phyloP scores from a whole-genome alignment of 768 basidiomycete genomes.

The Lactarius pseudohatsudake region DNA sequence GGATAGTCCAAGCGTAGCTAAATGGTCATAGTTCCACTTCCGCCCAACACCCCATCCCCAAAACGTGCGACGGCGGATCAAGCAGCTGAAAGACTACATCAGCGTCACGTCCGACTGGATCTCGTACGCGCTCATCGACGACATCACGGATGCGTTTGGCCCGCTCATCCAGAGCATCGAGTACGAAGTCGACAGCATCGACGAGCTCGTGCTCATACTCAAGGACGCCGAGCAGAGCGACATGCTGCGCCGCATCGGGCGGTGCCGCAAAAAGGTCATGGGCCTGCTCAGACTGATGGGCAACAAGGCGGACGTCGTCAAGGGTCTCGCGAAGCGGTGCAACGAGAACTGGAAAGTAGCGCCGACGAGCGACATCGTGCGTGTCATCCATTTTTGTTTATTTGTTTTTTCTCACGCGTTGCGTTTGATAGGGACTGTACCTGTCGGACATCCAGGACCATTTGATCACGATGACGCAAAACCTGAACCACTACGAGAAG shows the following conservation, averaged over 20 bases:
- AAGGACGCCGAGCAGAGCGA: conserved; percentile 97
- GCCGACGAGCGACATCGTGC: conserved; percentile 93
- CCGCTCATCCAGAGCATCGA: conserved; percentile 98
- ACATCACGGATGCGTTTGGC: conserved; percentile 99
- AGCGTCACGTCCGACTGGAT: conserved; percentile 99
- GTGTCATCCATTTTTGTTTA: conserved; percentile 29
- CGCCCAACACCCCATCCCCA: conserved; percentile 96
- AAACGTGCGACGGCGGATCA: conserved; percentile 96
- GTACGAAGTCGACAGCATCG: conserved; percentile 98
- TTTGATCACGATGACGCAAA: conserved; percentile 99
- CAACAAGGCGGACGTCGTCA: conserved; percentile 99
- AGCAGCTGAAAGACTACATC: conserved; percentile 99
- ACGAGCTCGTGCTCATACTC: conserved; percentile 94
- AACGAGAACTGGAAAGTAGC: conserved; percentile 99
- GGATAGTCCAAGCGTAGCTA: conserved; percentile 1
- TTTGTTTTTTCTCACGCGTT: background rate
- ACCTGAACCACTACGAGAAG: conserved; percentile 99
- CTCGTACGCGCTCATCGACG: conserved; percentile 98
- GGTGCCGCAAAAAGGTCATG: conserved; percentile 99
- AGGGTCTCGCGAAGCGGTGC: conserved; percentile 95
- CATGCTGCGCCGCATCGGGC: conserved; percentile 96
- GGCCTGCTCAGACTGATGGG: conserved; percentile 95
- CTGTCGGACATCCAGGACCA: conserved; percentile 98
- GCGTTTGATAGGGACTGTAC: conserved; percentile 73
- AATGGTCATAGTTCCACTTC: conserved; percentile 80